Base-by-base conservation (phyloP, 306 rosid genomes). In the Medicago lupulina region DNA sequence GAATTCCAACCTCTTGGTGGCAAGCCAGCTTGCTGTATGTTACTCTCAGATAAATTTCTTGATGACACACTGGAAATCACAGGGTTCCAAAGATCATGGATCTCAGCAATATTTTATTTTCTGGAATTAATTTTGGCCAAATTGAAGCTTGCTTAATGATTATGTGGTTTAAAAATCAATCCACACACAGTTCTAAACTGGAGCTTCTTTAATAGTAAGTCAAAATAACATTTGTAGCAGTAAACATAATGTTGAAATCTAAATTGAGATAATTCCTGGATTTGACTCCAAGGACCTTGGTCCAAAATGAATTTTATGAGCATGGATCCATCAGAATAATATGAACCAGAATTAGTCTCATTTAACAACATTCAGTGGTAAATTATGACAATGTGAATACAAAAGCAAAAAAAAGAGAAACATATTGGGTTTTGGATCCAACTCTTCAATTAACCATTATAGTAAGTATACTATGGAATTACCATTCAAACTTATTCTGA, bases 1-100 rank as follows among this genome's bases (percentile, higher is more conserved):
- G 99, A 92, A 83, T 96, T 96, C 99, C 99, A 96, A 66, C 98
- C 99, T 89, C 97, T 90, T 41, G 97, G 98, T 8, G 99, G 99
- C 77, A 84, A 49, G 78, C 76, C 76, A 1, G 90, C 99, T 75
- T 50, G 91, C 57, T 80, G 80, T 39, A 17, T 47, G 49, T 43
- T 23, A 17, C 64, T 74, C 69, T 9, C 25, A 8, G 85, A 78
- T 38, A 59, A 15, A 77, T 69, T 80, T 73, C 74, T 74, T n/a
- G 91, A 85, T 39, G 76, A 83, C 31, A 85, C 91, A 75, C 98
- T 92, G 87, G 87, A 66, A 87, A 86, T 25, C 31, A 57, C 64
- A 66, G 7, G 23, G 50, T 67, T 50, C 53, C 9, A 5, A 63
- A 54, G 40, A 76, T 41, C 62, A 41, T 28, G 65, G 79, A 49